phyloP scores from a whole-genome alignment of 106 monocot species.

The Acorus calamus region DNA sequence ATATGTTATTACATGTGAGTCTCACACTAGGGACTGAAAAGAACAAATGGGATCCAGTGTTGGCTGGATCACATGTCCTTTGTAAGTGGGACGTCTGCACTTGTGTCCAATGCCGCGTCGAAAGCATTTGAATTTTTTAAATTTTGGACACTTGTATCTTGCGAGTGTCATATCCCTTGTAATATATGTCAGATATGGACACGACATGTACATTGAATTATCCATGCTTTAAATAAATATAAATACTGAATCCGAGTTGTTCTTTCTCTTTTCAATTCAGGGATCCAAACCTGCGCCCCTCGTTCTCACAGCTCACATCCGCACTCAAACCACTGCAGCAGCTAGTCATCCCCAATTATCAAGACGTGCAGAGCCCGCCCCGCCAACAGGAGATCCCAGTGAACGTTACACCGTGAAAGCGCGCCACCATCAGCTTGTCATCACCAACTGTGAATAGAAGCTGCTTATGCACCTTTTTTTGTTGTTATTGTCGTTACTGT shows the following conservation, averaged over 20 bases:
- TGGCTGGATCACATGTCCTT: no score
- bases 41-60: no score
- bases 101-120: no score
- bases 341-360: conserved; percentile 48
- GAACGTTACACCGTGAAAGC: conserved; percentile 41
- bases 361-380: conserved; percentile 39
- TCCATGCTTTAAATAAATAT: background rate
- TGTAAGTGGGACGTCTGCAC: no score
- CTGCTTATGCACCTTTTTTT: no score
- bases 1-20: no score
- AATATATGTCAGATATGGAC: no score
- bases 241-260: background rate
- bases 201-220: background rate
- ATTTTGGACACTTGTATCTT: no score
- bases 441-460: conserved; percentile 11
- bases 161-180: no score
- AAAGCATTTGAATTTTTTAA: no score
- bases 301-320: conserved; percentile 64
- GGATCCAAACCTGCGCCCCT: conserved; percentile 84
- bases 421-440: background rate
- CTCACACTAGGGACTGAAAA: no score
- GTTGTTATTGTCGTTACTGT: no score
- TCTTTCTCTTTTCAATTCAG: conserved; percentile 22
- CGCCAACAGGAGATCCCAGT: conserved; percentile 56
- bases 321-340: conserved; percentile 63